These are phyloP conservation scores for Auricularia heimuer DNA, from an alignment of 768 basidiomycete genomes.

Conservation along the genomic window DNA sequence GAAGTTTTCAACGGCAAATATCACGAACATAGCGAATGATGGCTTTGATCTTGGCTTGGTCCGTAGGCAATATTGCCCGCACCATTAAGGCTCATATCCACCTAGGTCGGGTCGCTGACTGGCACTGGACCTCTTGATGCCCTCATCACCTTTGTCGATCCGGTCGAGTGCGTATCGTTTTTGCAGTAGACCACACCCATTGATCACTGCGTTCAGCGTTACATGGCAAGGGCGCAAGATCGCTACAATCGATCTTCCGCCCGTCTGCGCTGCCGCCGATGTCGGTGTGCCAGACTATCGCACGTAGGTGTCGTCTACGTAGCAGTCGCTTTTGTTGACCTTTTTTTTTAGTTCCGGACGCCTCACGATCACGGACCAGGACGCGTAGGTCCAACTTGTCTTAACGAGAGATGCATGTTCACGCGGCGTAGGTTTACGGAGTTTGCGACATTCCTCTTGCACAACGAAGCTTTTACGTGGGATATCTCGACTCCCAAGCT, in stretches of 20 bases:
- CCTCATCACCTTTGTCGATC: conserved; percentile 53
- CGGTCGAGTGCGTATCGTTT: conserved; percentile 37
- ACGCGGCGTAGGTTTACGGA: conserved; percentile 40
- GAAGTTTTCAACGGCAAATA: conserved; percentile 47
- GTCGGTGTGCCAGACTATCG: conserved; percentile 54
- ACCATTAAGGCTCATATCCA: neutral
- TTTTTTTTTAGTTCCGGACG: conserved; percentile 24
- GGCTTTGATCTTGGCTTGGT: conserved; percentile 44
- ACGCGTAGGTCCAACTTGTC: conserved; percentile 27
- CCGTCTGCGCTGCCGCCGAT: conserved; percentile 59
- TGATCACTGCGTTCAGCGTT: conserved; percentile 29
- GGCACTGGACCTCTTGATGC: conserved; percentile 63
- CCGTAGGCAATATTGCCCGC: neutral
- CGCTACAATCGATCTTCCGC: conserved; percentile 51
- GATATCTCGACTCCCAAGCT: conserved; percentile 57
- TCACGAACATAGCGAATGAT: conserved; percentile 42
- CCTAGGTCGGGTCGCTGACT: conserved; percentile 39
- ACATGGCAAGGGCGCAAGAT: conserved; percentile 55
- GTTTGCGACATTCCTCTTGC: conserved; percentile 56
- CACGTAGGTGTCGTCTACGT: conserved; percentile 16
- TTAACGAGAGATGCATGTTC: neutral
- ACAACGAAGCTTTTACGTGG: conserved; percentile 58
- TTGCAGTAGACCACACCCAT: neutral
- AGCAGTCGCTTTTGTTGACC: neutral
- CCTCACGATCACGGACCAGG: conserved; percentile 46